Evolutionary conservation across 2,329 filamentous ascomycete genomes (phyloP), one percentile per base, ranked within the genome.

Genomic region (Colletotrichum caudatum): DNA sequence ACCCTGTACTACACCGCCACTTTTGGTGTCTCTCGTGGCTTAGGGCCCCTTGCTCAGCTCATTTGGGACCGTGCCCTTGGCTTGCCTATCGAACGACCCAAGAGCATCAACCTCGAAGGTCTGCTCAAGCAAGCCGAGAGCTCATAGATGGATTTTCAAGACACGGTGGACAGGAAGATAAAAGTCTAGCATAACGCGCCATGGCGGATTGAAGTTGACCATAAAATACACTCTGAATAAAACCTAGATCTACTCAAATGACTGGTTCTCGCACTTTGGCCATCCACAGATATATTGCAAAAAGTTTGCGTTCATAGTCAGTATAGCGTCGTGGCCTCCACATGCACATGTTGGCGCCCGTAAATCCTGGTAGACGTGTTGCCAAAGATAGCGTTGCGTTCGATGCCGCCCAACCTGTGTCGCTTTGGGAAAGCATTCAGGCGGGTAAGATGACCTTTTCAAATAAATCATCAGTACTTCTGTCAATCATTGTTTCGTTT

Each of bases 11-110:
- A 98, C 85, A 92, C 90, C 5, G 90, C 89, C 70, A 92, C 90
- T 0, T 92, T 92, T 74, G 91, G 90, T 73, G 90, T 92, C 16
- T 91, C 88, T 72, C 84, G 90, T 76, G 90, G 90, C 64, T 86
- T 99, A 20, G 96, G 96, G 9, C 96, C 96, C 29, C 87, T 99
- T 60, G 94, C 94, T 54, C 96, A 99, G 83, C 87, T 99, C 74
- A 92, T 99, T 80, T 98, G 96, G 96, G 95, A 98, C 81, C 90
- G 96, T 61, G 95, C 95, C 20, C 84, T 99, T 74, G 96, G 96
- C 65, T 86, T 98, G 80, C 96, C 96, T 14, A 99, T 99, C 78
- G 96, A 99, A 90, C 88, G 95, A 74, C 96, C 96, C 61, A 99
- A 99, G 93, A 97, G 94, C 83, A 97, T 98, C 80, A 96, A 97